Conservation (phyloP, 2,329 filamentous ascomycete species). For the Rhinocladiella mackenziei region DNA sequence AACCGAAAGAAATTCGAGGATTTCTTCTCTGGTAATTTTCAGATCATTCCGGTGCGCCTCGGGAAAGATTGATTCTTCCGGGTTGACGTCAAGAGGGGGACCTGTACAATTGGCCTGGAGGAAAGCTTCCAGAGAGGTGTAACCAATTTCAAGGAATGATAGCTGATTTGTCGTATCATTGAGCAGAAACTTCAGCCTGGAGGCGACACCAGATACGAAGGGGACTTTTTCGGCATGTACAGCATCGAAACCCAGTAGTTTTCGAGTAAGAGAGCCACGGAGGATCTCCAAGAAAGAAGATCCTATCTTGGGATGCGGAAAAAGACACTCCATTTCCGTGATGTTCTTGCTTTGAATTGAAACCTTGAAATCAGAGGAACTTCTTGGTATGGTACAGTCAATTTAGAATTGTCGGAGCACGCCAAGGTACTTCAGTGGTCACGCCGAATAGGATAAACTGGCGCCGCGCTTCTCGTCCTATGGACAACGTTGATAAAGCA, state of each 20-base stretch:
- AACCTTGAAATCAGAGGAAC: too few species aligned
- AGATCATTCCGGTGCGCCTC: conserved; percentile 40
- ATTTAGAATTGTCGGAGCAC: too few species aligned
- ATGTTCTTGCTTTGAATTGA: too few species aligned
- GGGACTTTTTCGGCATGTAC: conserved; percentile 32
- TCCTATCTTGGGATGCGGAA: conserved; percentile 29
- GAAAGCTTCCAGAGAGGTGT: conserved; percentile 72
- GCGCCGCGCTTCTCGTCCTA: too few species aligned
- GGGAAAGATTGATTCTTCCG: conserved; percentile 50
- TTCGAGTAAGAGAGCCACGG: conserved; percentile 36
- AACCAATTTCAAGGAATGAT: conserved; percentile 53
- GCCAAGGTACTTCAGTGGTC: too few species aligned
- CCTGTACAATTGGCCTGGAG: conserved; percentile 85
- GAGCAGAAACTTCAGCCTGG: conserved; percentile 38
- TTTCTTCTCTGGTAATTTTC: conserved; percentile 50
- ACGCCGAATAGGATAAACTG: too few species aligned
- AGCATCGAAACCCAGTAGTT: conserved; percentile 38
- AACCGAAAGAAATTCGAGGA: conserved; percentile 66
- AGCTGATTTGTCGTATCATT: conserved; percentile 36
- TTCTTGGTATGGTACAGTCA: too few species aligned
- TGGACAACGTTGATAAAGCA: too few species aligned
- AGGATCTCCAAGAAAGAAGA: conserved; percentile 29
- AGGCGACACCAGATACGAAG: conserved; percentile 34
- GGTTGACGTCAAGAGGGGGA: conserved; percentile 64
- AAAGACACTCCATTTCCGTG: conserved; percentile 26